phyloP scores from a whole-genome alignment of 495 filamentous ascomycete genomes.

The Polyplosphaeria fusca region DNA sequence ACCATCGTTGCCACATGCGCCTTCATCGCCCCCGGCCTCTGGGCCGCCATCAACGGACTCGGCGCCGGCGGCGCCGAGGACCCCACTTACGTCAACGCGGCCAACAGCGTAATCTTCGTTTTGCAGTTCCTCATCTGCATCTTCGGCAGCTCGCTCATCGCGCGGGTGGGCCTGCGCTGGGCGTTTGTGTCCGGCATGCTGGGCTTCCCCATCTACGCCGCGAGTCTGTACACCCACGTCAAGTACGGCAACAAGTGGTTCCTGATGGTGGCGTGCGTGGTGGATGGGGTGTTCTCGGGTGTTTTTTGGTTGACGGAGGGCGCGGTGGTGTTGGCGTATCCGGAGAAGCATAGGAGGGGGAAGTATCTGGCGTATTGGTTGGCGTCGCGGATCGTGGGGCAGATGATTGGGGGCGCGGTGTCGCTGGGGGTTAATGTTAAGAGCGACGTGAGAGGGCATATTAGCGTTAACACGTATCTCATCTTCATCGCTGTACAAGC shows the following conservation, averaged over 20 bases:
- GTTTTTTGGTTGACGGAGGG: neutral
- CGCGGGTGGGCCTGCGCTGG: neutral
- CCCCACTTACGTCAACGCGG: neutral
- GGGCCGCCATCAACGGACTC: conserved; percentile 5
- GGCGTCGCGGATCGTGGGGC: neutral
- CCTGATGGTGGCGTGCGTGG: neutral
- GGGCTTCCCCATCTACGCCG: conserved; percentile 3
- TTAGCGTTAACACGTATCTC: neutral
- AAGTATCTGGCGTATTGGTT: neutral
- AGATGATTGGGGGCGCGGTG: neutral
- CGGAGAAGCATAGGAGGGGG: neutral
- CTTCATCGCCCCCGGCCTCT: conserved; percentile 3
- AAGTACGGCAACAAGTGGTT: conserved; percentile 1
- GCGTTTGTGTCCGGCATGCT: conserved; percentile 3
- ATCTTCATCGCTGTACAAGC: neutral
- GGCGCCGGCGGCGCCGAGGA: neutral
- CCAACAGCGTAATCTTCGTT: conserved; percentile 1
- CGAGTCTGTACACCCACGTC: neutral
- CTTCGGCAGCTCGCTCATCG: neutral
- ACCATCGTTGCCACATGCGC: neutral
- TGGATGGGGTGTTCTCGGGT: neutral
- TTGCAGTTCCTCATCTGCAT: conserved; percentile 2
- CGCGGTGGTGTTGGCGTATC: neutral
- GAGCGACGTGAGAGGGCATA: neutral
- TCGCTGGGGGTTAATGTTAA: neutral